These are phyloP conservation scores for Paramecium bursaria DNA, from an alignment of 73 alveolate species.

Conservation along the genomic window DNA sequence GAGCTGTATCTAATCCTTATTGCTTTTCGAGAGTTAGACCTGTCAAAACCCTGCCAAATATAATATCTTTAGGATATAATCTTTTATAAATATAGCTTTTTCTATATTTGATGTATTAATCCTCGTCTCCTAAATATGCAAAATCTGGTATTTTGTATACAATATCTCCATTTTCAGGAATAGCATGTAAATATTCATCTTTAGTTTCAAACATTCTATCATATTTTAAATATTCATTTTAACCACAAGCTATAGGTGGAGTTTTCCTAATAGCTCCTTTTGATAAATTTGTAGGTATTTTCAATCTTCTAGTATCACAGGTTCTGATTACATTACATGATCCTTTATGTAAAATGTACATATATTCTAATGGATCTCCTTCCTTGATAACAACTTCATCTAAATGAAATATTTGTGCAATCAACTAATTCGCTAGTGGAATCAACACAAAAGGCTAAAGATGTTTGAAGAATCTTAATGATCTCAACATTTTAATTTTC, in stretches of 20 bases:
- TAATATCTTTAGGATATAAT: conserved; percentile 39
- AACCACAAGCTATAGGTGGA: no score
- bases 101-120: conserved; percentile 16
- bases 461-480: conserved; percentile 21
- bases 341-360: conserved; percentile 48
- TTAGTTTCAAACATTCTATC: neutral
- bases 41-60: conserved; percentile 54
- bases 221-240: neutral
- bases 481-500: conserved; percentile 42
- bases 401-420: conserved; percentile 30
- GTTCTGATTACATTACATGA: conserved; percentile 59
- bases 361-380: conserved; percentile 16
- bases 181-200: neutral
- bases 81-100: conserved; percentile 50
- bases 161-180: conserved; percentile 36
- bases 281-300: neutral
- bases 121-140: neutral
- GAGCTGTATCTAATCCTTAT: conserved; percentile 35
- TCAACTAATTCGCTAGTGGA: conserved; percentile 47
- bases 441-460: conserved; percentile 27
- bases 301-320: conserved; percentile 11
- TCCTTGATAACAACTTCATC: conserved; percentile 43
- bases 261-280: conserved; percentile 4
- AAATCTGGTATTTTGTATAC: conserved; percentile 40
- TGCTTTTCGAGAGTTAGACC: conserved; percentile 35